Evolutionary conservation across 305 asterid genomes (phyloP).

Genomic region (Fraxinus sp.): DNA sequence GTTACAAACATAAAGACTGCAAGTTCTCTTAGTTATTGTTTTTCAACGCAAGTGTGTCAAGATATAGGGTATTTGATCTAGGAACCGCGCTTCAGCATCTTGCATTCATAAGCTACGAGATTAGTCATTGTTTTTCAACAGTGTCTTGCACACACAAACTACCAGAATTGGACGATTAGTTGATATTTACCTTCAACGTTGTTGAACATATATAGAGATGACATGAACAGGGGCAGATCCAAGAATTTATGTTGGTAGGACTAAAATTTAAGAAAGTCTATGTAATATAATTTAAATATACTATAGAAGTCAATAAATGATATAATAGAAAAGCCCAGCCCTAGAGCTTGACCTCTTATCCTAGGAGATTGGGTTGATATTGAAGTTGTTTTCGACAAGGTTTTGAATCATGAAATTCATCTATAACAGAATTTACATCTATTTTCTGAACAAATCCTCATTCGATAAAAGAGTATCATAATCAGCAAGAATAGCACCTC

Average conservation of each 20-base stretch:
- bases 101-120: not conserved
- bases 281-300: not conserved
- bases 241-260: not conserved
- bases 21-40: not conserved
- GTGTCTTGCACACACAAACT: not conserved
- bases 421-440: not conserved
- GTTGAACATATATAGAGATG: not conserved
- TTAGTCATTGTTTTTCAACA: not conserved
- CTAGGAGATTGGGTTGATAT: not conserved
- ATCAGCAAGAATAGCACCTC: not conserved
- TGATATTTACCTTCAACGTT: not conserved
- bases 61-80: not conserved
- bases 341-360: not conserved
- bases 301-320: not conserved
- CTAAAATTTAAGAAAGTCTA: not conserved
- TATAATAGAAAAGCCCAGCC: not conserved
- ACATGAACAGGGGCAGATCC: not conserved
- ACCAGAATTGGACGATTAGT: not conserved
- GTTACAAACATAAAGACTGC: not conserved
- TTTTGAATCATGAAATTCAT: not conserved
- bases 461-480: not conserved
- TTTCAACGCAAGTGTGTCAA: not conserved
- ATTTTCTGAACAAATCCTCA: not conserved
- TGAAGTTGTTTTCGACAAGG: not conserved
- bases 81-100: not conserved